Evolutionary conservation across 2,329 filamentous ascomycete species (phyloP), one percentile per base, ranked within the genome.

Genomic region (Chrysoporthe puriensis): DNA sequence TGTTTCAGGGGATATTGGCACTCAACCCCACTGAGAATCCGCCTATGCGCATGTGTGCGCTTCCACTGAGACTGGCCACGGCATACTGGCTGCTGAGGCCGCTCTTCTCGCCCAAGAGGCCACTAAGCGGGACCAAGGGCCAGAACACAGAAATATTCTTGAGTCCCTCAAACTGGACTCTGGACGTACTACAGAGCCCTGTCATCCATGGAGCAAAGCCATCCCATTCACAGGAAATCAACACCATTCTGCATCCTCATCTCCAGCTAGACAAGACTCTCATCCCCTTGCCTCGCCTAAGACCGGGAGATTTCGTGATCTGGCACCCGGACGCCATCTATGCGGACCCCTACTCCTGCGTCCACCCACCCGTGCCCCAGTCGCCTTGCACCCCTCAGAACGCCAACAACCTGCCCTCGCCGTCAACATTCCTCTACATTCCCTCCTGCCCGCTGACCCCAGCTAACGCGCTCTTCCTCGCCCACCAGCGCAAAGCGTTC

Each of bases 51-150:
- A 89, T 94, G 1, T 93, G 92, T 70, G 92, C 92, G 0, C 84
- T 93, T 70, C 63, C 67, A 2, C 78, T 94, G 40, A 83, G 85
- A 64, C 86, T 91, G 65, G 89, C 91, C 18, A 94, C 91, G 0
- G 90, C 91, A 2, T 96, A 96, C 78, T 90, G 89, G 71, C 84
- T 96, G 0, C 84, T 96, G 1, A 86, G 92, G 0, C 92, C 92
- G 0, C 94, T 94, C 78, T 94, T 70, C 58, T 62, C 68, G n/a
- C 62, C 68, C 9, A 57, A 59, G 18, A 61, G 58, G 36, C 56
- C 65, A 2, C 50, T 63, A 32, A 26, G 44, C 21, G 66, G 61
- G 18, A 5, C 14, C 42, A 58, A 50, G 21, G 66, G 57, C 3
- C 56, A 68, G 46, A 63, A 40, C 4, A 63, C 44, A 11, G 54